These are phyloP conservation scores for Magnaporthiopsis incrustans DNA, from an alignment of 2,329 filamentous ascomycete species.

Conservation along the genomic window DNA sequence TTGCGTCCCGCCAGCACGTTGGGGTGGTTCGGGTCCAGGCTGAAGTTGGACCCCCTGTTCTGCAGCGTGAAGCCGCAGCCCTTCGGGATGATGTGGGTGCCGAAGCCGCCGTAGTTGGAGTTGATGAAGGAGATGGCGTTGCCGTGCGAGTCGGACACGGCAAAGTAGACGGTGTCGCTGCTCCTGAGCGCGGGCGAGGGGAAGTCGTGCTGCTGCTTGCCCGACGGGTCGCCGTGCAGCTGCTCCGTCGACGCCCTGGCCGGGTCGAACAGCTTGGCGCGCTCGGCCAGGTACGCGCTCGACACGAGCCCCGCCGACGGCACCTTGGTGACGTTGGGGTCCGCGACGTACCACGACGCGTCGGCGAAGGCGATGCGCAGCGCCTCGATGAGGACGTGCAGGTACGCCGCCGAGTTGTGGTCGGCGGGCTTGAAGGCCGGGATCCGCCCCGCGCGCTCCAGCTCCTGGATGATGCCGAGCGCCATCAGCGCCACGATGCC, in stretches of 20 bases:
- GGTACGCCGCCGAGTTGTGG: slow-evolving; percentile 70
- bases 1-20: slow-evolving; percentile 75
- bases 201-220: background rate
- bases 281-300: slow-evolving; percentile 61
- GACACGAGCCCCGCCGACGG: slow-evolving; percentile 60
- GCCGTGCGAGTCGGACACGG: slow-evolving; percentile 69
- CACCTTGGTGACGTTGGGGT: slow-evolving; percentile 56
- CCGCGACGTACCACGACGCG: slow-evolving; percentile 78
- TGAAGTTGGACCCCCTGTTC: slow-evolving; percentile 83
- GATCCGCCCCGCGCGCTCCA: slow-evolving; percentile 69
- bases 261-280: slow-evolving; percentile 50
- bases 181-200: slow-evolving; percentile 29
- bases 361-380: slow-evolving; percentile 86
- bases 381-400: slow-evolving; percentile 82
- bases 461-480: slow-evolving; percentile 76
- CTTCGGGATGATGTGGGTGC: slow-evolving; percentile 74
- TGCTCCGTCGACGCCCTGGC: slow-evolving; percentile 55
- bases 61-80: slow-evolving; percentile 87
- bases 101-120: slow-evolving; percentile 81
- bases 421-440: slow-evolving; percentile 57
- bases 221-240: slow-evolving; percentile 56
- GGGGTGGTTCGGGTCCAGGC: slow-evolving; percentile 60
- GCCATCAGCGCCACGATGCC: slow-evolving; percentile 92
- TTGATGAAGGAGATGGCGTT: slow-evolving; percentile 95
- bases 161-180: slow-evolving; percentile 90